Evolutionary conservation across 2,329 filamentous ascomycete genomes (phyloP), one percentile per base, ranked within the genome.

Genomic region (Trichophyton benhamiae): DNA sequence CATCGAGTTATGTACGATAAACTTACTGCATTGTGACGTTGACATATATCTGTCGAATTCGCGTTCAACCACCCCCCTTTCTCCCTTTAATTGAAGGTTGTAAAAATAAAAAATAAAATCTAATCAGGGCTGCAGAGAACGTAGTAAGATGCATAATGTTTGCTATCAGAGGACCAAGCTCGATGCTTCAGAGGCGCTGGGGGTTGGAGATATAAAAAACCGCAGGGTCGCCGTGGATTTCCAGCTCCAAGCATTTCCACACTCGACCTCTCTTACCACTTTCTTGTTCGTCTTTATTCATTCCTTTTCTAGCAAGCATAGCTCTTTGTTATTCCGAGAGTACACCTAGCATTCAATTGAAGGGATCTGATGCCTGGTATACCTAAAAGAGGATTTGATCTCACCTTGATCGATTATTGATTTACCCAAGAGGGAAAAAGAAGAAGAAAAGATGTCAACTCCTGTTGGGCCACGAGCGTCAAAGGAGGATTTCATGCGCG

Each of bases 401-500:
- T 55, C 5, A 1, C 20, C 30, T 8, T 58, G 9, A 17, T 61
- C 41, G 53, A 38, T 38, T 13, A 42, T 60, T 61, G 46, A 53
- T 58, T 42, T 52, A 59, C 44, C 49, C n/a, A 17, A 30, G 27
- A 1, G 7, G 5, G 7, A 7, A 7, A 17, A 17, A 49, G 30
- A 53, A 58, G 15, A 74, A 38, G 33, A 52, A 25, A 53, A 58
- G 11, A 74, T 74, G 72, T 60, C 65, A 27, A 59, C 36, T 41
- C 64, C 72, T 13, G 74, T 75, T 60, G 75, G 75, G 27, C 75
- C 75, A 49, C 73, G 75, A 58, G 75, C 72, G 44, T 74, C 75
- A 25, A 78, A 78, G 63, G 75, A 77, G 59, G 76, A 78, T 63
- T 78, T 78, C 66, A 77, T 78, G 74, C 71, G 70, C 22, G 76